These are phyloP conservation scores for Lachancea meyersii DNA, from an alignment of 805 yeast species.

Conservation along the genomic window DNA sequence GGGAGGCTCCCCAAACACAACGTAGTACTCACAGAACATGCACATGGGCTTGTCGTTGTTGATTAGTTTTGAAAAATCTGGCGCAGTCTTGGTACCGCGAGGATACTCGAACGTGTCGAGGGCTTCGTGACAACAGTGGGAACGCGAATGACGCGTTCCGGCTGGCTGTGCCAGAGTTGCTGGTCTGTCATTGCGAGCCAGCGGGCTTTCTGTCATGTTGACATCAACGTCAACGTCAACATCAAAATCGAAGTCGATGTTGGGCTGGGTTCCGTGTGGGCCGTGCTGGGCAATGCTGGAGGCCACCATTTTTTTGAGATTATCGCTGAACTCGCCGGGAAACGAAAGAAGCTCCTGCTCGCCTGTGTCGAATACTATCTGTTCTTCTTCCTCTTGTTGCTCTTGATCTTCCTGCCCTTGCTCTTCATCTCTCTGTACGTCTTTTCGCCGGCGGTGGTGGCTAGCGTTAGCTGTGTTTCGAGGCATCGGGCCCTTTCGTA, in stretches of 20 bases:
- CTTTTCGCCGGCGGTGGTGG: neutral
- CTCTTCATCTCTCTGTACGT: neutral
- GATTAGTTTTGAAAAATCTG: conserved; percentile 6
- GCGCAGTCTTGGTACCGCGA: conserved; percentile 1
- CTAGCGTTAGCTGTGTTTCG: too few relatives aligned
- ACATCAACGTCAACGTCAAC: conserved; percentile 3
- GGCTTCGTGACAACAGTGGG: neutral
- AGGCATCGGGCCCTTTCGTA: too few relatives aligned
- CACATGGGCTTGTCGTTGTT: conserved; percentile 28
- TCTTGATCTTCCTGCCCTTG: neutral
- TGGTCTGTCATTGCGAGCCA: neutral
- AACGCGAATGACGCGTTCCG: neutral
- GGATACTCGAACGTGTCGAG: conserved; percentile 4
- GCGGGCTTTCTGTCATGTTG: neutral
- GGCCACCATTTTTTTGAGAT: conserved; percentile 6
- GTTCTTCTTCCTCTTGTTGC: neutral
- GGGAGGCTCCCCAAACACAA: conserved; percentile 46
- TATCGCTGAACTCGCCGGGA: conserved; percentile 6
- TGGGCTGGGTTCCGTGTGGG: neutral
- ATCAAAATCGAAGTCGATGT: conserved; percentile 4
- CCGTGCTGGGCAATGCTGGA: conserved; percentile 4
- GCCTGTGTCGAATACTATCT: conserved; percentile 27
- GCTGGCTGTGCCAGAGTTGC: neutral
- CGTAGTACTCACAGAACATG: conserved; percentile 48
- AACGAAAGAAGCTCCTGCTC: conserved; percentile 17